phyloP scores from a whole-genome alignment of 305 asterid species.

The Petunia hybrid region DNA sequence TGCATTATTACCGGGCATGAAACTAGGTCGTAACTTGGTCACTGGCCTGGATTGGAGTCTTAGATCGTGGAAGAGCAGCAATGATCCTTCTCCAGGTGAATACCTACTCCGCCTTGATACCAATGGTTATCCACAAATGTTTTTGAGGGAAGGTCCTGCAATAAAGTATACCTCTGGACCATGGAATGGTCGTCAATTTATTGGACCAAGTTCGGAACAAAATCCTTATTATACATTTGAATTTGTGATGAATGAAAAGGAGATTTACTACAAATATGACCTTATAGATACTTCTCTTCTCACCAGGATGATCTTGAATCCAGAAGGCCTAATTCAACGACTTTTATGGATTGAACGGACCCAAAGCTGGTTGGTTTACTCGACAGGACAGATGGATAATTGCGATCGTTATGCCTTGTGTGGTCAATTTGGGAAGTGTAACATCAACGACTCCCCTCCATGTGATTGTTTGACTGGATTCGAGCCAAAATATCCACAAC shows the following conservation, averaged over 20 bases:
- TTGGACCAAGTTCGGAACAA: background rate
- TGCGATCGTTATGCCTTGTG: conserved; percentile 41
- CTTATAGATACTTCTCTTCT: background rate
- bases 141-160: conserved; percentile 25
- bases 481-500: conserved; percentile 33
- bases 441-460: conserved; percentile 31
- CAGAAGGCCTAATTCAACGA: conserved; percentile 22
- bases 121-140: conserved; percentile 30
- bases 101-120: background rate
- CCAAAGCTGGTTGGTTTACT: conserved; percentile 37
- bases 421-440: conserved; percentile 41
- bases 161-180: conserved; percentile 19
- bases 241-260: conserved; percentile 14
- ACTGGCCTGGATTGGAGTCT: conserved; percentile 32
- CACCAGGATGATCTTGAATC: conserved; percentile 15
- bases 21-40: conserved; percentile 31
- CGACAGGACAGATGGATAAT: conserved; percentile 35
- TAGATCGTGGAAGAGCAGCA: conserved; percentile 45
- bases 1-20: conserved; percentile 49
- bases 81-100: conserved; percentile 52
- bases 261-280: conserved; percentile 13
- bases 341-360: conserved; percentile 37
- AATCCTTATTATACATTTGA: background rate
- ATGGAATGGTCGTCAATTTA: conserved; percentile 30
- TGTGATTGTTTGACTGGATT: conserved; percentile 42